phyloP scores from a whole-genome alignment of 2,329 filamentous ascomycete species.

The Cordyceps farinosa region DNA sequence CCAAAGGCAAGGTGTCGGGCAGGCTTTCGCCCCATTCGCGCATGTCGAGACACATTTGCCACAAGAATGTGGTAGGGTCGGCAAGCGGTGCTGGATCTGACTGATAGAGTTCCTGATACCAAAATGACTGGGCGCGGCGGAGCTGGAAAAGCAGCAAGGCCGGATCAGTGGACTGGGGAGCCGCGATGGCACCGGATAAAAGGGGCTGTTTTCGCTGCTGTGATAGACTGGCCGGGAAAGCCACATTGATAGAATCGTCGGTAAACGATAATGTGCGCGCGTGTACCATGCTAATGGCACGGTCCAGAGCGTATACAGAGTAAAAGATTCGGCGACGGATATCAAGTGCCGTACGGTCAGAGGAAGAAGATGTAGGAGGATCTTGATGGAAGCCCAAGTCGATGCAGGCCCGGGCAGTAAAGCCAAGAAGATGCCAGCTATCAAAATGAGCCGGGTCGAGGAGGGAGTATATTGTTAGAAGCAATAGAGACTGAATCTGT shows the following conservation, averaged over 20 bases:
- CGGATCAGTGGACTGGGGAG: slow-evolving; percentile 57
- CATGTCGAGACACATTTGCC: slow-evolving; percentile 73
- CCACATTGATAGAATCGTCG: slow-evolving; percentile 80
- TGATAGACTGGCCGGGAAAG: slow-evolving; percentile 57
- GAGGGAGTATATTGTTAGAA: slow-evolving; percentile 86
- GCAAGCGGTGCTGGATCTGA: slow-evolving; percentile 65
- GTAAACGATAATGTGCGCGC: slow-evolving; percentile 89
- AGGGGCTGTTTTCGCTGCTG: slow-evolving; percentile 41
- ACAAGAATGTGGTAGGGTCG: slow-evolving; percentile 68
- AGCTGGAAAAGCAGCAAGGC: slow-evolving; percentile 78
- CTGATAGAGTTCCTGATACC: slow-evolving; percentile 87
- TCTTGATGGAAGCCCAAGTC: slow-evolving; percentile 94
- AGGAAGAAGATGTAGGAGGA: slow-evolving; percentile 65
- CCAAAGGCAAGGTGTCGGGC: slow-evolving; percentile 59
- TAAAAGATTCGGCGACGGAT: slow-evolving; percentile 81
- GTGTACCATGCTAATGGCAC: slow-evolving; percentile 83
- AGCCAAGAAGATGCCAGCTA: slow-evolving; percentile 89
- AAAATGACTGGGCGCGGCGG: slow-evolving; percentile 79
- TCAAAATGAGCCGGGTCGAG: slow-evolving; percentile 89
- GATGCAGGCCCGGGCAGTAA: slow-evolving; percentile 80
- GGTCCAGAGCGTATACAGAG: slow-evolving; percentile 84
- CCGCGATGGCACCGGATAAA: slow-evolving; percentile 40
- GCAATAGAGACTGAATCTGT: slow-evolving; percentile 81
- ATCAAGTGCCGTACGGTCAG: slow-evolving; percentile 68
- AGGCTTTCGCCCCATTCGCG: slow-evolving; percentile 78